Evolutionary conservation across 371 early-diverging fungal genomes (phyloP).

Genomic region (Mortierella sp.): DNA sequence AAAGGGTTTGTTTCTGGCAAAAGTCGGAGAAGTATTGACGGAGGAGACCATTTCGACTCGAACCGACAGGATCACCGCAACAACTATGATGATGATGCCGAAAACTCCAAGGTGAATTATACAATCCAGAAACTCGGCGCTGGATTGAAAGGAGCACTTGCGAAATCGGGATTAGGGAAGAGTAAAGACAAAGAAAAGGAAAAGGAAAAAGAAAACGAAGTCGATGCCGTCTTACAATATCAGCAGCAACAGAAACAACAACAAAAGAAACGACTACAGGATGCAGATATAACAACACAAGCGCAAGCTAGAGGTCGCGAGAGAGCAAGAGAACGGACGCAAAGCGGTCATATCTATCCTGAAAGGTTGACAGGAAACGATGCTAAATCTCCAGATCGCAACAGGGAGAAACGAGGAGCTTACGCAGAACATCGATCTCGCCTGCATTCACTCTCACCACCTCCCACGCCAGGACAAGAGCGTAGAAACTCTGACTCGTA

Average conservation of each 20-base stretch:
- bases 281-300: background rate
- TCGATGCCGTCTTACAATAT: constrained; percentile 23
- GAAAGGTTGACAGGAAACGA: background rate
- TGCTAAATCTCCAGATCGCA: constrained; percentile 1
- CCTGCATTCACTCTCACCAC: constrained; percentile 39
- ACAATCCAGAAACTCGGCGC: constrained; percentile 30
- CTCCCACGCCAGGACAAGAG: constrained; percentile 31
- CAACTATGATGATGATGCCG: constrained; percentile 11
- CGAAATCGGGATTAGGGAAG: constrained; percentile 27
- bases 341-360: constrained; percentile 18
- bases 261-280: constrained; percentile 18
- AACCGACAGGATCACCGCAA: background rate
- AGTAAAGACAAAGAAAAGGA: constrained; percentile 14
- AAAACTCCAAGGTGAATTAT: constrained; percentile 6
- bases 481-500: constrained; percentile 16
- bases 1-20: constrained; percentile 43
- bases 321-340: constrained; percentile 12
- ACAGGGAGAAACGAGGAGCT: constrained; percentile 4
- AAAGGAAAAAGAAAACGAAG: constrained; percentile 2
- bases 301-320: constrained; percentile 17
- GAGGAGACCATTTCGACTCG: background rate
- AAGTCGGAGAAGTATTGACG: constrained; percentile 37
- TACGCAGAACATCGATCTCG: constrained; percentile 12
- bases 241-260: constrained; percentile 21
- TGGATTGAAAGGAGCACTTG: constrained; percentile 39